phyloP scores from a whole-genome alignment of 495 filamentous ascomycete species.

The Penicillium fimorum region DNA sequence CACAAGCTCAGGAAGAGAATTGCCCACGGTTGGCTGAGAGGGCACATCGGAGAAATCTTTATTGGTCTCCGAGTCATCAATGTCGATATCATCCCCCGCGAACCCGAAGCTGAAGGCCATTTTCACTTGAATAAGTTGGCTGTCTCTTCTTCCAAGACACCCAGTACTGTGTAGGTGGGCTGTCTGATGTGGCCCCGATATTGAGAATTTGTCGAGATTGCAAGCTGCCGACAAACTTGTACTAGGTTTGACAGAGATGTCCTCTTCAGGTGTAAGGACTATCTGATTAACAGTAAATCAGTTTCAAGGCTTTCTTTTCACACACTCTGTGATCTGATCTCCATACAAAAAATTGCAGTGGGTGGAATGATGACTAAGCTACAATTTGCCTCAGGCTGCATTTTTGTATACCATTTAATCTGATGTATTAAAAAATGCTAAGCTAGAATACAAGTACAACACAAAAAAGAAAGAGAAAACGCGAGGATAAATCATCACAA shows the following conservation, averaged over 20 bases:
- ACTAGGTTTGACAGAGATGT: neutral
- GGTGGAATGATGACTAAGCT: constrained; percentile 27
- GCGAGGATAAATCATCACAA: no score
- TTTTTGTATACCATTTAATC: no score
- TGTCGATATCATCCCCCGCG: constrained; percentile 79
- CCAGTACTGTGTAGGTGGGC: neutral
- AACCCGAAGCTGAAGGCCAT: constrained; percentile 76
- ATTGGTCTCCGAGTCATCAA: constrained; percentile 45
- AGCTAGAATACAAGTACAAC: no score
- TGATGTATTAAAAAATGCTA: no score
- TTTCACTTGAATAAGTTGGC: neutral
- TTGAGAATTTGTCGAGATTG: neutral
- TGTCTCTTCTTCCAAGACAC: neutral
- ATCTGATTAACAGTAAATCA: neutral
- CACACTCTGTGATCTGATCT: neutral
- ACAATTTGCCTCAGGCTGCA: neutral
- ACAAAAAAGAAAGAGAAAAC: no score
- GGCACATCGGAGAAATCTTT: constrained; percentile 21
- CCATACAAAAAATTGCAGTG: constrained; percentile 19
- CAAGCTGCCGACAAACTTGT: neutral
- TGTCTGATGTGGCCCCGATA: neutral
- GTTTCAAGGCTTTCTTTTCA: neutral
- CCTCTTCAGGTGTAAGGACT: neutral
- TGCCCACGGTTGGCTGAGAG: constrained; percentile 7
- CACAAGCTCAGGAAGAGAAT: constrained; percentile 33